Evolutionary conservation across 192 early-diverging fungal species (phyloP).

Genomic region (Coemansia erecta): DNA sequence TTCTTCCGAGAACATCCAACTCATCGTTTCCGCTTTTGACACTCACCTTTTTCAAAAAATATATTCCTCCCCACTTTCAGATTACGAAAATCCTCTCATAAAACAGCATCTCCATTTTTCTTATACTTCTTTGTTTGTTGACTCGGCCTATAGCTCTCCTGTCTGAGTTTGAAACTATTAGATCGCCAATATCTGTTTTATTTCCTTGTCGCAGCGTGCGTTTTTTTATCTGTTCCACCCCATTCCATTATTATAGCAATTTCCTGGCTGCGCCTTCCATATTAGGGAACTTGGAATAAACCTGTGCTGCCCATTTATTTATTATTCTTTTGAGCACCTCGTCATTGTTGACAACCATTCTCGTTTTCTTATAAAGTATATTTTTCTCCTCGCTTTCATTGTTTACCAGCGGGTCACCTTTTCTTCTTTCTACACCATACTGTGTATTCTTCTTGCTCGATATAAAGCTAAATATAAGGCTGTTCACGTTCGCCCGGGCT

Average conservation of each 20-base stretch:
- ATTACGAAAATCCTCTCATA: too few species aligned
- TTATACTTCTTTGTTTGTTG: not conserved
- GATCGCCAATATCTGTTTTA: not conserved
- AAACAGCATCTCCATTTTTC: not conserved
- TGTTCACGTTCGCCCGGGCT: too few species aligned
- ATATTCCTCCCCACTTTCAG: too few species aligned
- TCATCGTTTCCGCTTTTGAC: too few species aligned
- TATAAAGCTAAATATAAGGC: too few species aligned
- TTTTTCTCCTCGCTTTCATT: too few species aligned
- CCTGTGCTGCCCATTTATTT: not conserved
- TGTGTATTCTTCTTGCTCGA: too few species aligned
- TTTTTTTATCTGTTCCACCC: conserved; percentile 1
- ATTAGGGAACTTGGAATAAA: not conserved
- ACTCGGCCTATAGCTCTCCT: not conserved
- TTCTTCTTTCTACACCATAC: too few species aligned
- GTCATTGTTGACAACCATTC: not conserved
- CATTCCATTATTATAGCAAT: not conserved
- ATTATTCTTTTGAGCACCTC: not conserved
- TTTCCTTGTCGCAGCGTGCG: conserved; percentile 1
- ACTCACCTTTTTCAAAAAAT: not conserved
- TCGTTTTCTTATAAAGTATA: too few species aligned
- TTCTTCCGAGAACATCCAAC: too few species aligned
- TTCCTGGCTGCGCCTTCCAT: not conserved
- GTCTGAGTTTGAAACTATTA: conserved; percentile 8
- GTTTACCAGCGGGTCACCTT: too few species aligned